Evolutionary conservation across 2,329 filamentous ascomycete species (phyloP), one percentile per base, ranked within the genome.

Genomic region (Thermoascus crustaceus): DNA sequence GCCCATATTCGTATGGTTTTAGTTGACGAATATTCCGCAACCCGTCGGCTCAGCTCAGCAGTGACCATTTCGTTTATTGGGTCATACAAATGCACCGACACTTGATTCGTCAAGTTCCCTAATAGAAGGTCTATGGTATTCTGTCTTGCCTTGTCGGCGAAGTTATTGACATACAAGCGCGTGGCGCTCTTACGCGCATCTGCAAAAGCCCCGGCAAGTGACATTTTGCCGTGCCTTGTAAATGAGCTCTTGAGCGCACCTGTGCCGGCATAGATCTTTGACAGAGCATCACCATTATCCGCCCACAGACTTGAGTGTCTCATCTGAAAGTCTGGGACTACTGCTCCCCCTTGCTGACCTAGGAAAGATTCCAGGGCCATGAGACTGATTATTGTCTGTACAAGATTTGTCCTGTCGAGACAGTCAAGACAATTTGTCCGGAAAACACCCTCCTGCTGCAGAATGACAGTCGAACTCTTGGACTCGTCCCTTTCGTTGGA

Each of bases 381-480:
- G 51, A 87, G 83, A 39, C 88, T 95, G 49, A 98, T 84, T 45
- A 96, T 85, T 0, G 88, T 94, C 63, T 98, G 91, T 18, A 98
- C 86, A 18, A 96, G 69, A 55, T 98, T 98, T 5, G 91, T 98
- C 39, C 91, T 78, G 58, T 98, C 91, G 27, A 98, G 68, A 56
- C 91, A 98, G 58, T 98, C 91, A 17, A 98, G 70, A 57, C 91
- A 98, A 52, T 98, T 98, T 3, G 88, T 94, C 42, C 89, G 76
- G 59, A 96, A 96, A 4, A 94, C 76, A n/a, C 91, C 89, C 55
- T 94, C 85, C 61, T 98, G 91, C 55, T 94, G 86, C 33, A 95
- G 66, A 14, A 94, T 75, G 2, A 86, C 78, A 5, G 83, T 73
- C 3, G 71, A 64, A 38, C 63, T 60, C 36, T 40, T 60, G 30